phyloP scores from a whole-genome alignment of 2,329 filamentous ascomycete genomes.

The Daldinia eschscholtzii region DNA sequence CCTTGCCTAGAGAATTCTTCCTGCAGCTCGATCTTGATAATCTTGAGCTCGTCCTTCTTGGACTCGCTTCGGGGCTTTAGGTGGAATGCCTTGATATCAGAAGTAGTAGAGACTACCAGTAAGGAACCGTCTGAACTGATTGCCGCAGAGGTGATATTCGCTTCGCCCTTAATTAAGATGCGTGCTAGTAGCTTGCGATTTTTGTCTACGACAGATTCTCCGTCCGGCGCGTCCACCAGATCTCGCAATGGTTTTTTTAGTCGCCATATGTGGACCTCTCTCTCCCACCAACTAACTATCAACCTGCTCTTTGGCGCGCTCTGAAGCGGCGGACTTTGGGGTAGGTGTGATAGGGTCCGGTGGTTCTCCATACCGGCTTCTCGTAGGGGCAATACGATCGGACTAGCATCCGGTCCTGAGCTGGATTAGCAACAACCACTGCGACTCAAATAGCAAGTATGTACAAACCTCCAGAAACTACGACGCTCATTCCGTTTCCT shows the following conservation, averaged over 20 bases:
- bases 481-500: conserved; percentile 82
- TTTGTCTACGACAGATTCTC: conserved; percentile 60
- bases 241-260: conserved; percentile 62
- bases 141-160: conserved; percentile 81
- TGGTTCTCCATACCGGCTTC: conserved; percentile 84
- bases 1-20: conserved; percentile 69
- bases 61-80: conserved; percentile 67
- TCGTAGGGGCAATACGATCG: conserved; percentile 83
- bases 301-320: conserved; percentile 81
- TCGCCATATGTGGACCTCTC: conserved; percentile 86
- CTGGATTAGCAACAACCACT: conserved; percentile 49
- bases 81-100: conserved; percentile 82
- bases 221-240: conserved; percentile 58
- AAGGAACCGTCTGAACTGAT: conserved; percentile 79
- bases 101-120: conserved; percentile 80
- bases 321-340: conserved; percentile 79
- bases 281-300: conserved; percentile 92
- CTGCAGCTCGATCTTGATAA: conserved; percentile 78
- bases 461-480: conserved; percentile 86
- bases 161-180: conserved; percentile 78
- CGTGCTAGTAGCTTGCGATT: conserved; percentile 77
- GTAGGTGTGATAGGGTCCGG: conserved; percentile 83
- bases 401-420: conserved; percentile 84
- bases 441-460: conserved; percentile 1
- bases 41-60: conserved; percentile 71